These are phyloP conservation scores for Thecaphora frezii DNA, from an alignment of 1,284 basidiomycete species.

Conservation along the genomic window DNA sequence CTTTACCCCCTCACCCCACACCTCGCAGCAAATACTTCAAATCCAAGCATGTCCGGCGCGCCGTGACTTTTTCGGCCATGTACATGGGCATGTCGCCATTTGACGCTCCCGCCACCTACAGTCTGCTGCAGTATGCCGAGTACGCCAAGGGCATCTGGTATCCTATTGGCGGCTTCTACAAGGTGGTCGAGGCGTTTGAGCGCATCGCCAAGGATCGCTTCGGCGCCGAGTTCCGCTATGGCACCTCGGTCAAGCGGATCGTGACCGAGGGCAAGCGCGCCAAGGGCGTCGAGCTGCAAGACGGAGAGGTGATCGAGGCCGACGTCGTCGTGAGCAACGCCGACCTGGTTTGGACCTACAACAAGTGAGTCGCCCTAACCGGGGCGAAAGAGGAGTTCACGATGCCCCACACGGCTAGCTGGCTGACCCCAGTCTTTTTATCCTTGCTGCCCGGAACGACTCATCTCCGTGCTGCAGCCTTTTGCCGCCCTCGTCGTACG, in stretches of 20 bases:
- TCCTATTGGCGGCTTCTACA: conserved; percentile 64
- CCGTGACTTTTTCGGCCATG: conserved; percentile 24
- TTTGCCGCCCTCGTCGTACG: conserved; percentile 59
- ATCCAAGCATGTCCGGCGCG: conserved; percentile 61
- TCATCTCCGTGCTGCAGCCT: conserved; percentile 59
- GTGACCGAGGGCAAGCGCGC: conserved; percentile 25
- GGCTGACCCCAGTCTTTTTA: too few relatives aligned
- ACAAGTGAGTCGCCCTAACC: conserved; percentile 37
- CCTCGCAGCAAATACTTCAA: conserved; percentile 60
- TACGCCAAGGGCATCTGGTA: conserved; percentile 64
- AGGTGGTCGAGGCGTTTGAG: conserved; percentile 62
- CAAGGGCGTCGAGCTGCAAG: conserved; percentile 61
- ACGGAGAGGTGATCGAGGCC: conserved; percentile 61
- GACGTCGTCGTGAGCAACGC: conserved; percentile 65
- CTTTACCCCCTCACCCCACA: background rate
- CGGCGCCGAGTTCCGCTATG: conserved; percentile 61
- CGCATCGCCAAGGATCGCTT: conserved; percentile 60
- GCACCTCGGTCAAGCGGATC: conserved; percentile 60
- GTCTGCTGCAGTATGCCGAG: conserved; percentile 65
- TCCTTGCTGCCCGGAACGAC: too few relatives aligned
- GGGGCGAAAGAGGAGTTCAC: too few relatives aligned
- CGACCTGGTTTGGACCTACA: conserved; percentile 64
- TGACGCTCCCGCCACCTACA: conserved; percentile 64
- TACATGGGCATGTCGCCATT: conserved; percentile 63
- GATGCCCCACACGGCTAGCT: too few relatives aligned